Evolutionary conservation across 2,329 filamentous ascomycete genomes (phyloP), one percentile per base, ranked within the genome.

Genomic region (Mycosphaerelloides madeirae): DNA sequence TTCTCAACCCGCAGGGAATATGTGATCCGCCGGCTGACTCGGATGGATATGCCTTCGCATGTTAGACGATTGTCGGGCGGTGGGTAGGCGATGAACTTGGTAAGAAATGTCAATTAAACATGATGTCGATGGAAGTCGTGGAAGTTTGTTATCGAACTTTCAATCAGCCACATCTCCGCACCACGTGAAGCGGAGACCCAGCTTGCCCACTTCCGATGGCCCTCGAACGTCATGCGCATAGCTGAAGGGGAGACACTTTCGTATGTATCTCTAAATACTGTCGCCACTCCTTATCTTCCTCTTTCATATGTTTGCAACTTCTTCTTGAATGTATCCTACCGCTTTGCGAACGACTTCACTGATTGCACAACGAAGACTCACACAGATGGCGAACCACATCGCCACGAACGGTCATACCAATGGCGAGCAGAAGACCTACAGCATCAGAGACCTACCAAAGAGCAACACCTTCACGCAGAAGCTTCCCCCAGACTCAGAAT

Each of bases 401-500:
- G 9, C 22, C 22, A 62, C 53, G 49, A 62, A 50, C 32, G 55
- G 54, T 48, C 55, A 42, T 25, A 47, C 51, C 32, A 49, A 54
- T 22, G 44, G 44, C 42, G 46, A 56, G 19, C 46, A 43, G 52
- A 66, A 54, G 45, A 59, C 53, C 7, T 62, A 59, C 44, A 68
- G 63, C n/a, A 65, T 76, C 13, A 58, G 62, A 31, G 74, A 79
- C 11, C 67, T 85, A 31, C 79, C 78, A 8, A 85, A 84, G 59
- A 78, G 78, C n/a, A 79, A 78, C 59, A 71, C 72, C 44, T 84
- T 84, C 63, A 84, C 81, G 1, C 68, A 71, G 2, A 79, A 77
- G 40, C 72, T 96, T 3, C 87, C 90, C 3, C 68, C 88, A 7
- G 93, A 98, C 62, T 67, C 83, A 9, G 69, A 78, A 20, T 95